These are phyloP conservation scores for Suillus weaverae DNA, from an alignment of 768 basidiomycete species.

Conservation along the genomic window DNA sequence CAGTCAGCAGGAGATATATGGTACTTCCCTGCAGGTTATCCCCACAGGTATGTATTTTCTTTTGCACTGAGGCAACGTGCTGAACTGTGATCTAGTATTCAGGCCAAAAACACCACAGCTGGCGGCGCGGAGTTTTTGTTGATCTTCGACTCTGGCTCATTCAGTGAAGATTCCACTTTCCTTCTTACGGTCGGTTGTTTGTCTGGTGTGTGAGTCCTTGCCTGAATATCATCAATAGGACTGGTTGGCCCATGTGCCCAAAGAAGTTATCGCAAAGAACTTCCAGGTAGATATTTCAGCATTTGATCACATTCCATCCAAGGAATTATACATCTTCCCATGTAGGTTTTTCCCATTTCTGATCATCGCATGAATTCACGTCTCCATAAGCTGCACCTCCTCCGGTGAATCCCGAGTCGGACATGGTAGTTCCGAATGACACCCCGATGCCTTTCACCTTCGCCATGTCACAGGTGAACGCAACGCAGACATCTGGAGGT, in stretches of 20 bases:
- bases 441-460: slow-evolving; percentile 56
- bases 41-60: slow-evolving; percentile 36
- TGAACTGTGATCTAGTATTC: slow-evolving; percentile 33
- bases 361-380: background rate
- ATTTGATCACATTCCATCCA: slow-evolving; percentile 55
- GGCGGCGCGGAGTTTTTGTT: slow-evolving; percentile 57
- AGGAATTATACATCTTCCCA: slow-evolving; percentile 58
- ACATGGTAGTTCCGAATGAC: slow-evolving; percentile 50
- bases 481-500: slow-evolving; percentile 50
- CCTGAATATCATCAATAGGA: slow-evolving; percentile 41
- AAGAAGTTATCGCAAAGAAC: slow-evolving; percentile 62
- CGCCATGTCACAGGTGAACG: slow-evolving; percentile 46
- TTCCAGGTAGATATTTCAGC: slow-evolving; percentile 48
- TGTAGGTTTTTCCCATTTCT: slow-evolving; percentile 21
- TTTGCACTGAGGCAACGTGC: background rate
- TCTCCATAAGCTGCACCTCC: slow-evolving; percentile 39
- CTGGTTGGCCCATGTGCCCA: slow-evolving; percentile 65
- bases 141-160: slow-evolving; percentile 41
- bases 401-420: slow-evolving; percentile 38
- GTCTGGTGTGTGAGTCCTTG: background rate
- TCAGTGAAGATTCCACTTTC: slow-evolving; percentile 62
- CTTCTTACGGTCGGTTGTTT: slow-evolving; percentile 31
- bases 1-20: slow-evolving; percentile 47
- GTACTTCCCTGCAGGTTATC: slow-evolving; percentile 59
- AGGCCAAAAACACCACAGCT: slow-evolving; percentile 47